Conservation (phyloP, 345 rosid genomes). For the Nasturtium officinale region DNA sequence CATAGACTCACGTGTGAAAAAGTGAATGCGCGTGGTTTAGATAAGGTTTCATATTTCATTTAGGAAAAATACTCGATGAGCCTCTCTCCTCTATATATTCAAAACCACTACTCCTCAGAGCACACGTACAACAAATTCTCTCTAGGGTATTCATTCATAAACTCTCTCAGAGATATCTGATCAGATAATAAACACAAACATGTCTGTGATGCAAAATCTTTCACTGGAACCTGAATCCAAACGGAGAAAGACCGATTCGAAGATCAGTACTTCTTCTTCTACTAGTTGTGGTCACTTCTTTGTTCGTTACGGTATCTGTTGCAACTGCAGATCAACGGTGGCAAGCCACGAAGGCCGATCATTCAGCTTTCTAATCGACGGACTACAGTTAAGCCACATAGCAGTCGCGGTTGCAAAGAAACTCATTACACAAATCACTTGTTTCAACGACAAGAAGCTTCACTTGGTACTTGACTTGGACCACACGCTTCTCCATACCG, state of each 20-base stretch:
- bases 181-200: background rate
- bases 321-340: constrained; percentile 3
- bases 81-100: background rate
- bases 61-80: background rate
- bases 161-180: background rate
- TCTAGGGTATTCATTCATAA: background rate
- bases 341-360: background rate
- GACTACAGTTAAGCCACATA: constrained; percentile 4
- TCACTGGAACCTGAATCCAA: background rate
- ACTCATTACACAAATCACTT: background rate
- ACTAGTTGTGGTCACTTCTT: constrained; percentile 1
- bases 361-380: background rate
- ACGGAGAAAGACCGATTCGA: background rate
- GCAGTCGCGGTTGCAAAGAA: background rate
- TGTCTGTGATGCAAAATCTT: background rate
- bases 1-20: too few relatives aligned
- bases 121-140: background rate
- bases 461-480: constrained; percentile 31
- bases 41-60: background rate
- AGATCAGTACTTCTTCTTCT: background rate
- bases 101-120: background rate
- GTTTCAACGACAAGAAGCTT: constrained; percentile 16
- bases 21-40: too few relatives aligned
- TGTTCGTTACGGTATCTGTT: constrained; percentile 25
- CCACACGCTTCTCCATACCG: constrained; percentile 23